These are phyloP conservation scores for Euclidium syriacum DNA, from an alignment of 345 rosid species.

Conservation along the genomic window DNA sequence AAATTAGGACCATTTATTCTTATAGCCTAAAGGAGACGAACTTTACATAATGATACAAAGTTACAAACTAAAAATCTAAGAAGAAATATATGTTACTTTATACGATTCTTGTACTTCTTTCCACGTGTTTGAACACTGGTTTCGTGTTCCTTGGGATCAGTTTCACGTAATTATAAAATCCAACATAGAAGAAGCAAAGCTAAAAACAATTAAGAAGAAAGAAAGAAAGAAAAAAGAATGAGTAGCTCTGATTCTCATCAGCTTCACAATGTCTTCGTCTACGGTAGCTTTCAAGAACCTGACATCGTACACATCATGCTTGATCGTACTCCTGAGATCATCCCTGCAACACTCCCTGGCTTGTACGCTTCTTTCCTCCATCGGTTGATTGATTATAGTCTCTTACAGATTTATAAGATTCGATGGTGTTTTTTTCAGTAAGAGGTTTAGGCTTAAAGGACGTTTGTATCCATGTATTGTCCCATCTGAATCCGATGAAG, in stretches of 20 bases:
- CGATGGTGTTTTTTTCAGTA: constrained; percentile 35
- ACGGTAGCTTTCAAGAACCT: constrained; percentile 78
- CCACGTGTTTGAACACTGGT: constrained; percentile 1
- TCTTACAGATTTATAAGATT: not conserved
- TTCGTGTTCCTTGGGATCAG: not conserved
- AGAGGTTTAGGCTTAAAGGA: constrained; percentile 77
- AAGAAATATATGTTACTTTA: too few species aligned
- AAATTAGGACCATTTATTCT: too few species aligned
- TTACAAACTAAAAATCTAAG: too few species aligned
- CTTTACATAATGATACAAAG: too few species aligned
- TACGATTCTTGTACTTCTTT: too few species aligned
- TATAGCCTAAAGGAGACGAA: too few species aligned
- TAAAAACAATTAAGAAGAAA: not conserved
- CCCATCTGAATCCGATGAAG: constrained; percentile 44
- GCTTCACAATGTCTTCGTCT: constrained; percentile 72
- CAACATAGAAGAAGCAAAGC: not conserved
- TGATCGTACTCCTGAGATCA: constrained; percentile 49
- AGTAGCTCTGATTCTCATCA: not conserved
- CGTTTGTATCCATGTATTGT: constrained; percentile 90
- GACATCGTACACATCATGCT: constrained; percentile 57
- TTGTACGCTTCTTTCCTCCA: constrained; percentile 34
- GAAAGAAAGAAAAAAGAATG: not conserved
- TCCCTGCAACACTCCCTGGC: constrained; percentile 63
- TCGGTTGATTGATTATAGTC: not conserved
- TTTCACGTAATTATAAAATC: not conserved